Conservation (phyloP, 805 yeast genomes). For the Yamadazyma akitaensis region DNA sequence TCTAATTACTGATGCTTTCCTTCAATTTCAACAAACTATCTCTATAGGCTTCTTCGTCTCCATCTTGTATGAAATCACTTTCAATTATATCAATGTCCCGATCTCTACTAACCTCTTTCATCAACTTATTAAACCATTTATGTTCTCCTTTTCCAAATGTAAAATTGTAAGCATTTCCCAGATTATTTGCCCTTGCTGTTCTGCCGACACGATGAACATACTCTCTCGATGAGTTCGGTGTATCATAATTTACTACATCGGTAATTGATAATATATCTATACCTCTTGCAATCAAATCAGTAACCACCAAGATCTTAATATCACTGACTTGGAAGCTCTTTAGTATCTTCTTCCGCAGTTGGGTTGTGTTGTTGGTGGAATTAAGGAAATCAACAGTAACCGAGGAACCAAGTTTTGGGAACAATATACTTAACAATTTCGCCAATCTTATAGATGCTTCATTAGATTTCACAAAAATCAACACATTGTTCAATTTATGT, state of each 20-base stretch:
- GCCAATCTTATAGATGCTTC: constrained; percentile 84
- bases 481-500: constrained; percentile 38
- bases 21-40: constrained; percentile 1
- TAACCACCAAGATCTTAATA: constrained; percentile 60
- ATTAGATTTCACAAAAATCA: constrained; percentile 72
- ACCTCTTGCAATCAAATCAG: constrained; percentile 96
- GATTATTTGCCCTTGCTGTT: constrained; percentile 87
- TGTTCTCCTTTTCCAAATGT: constrained; percentile 77
- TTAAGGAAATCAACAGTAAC: constrained; percentile 46
- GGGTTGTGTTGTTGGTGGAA: constrained; percentile 51
- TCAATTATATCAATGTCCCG: constrained; percentile 19
- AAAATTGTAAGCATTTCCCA: constrained; percentile 72
- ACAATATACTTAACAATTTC: constrained; percentile 50
- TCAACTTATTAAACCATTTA: constrained; percentile 54
- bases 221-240: constrained; percentile 85
- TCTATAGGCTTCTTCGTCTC: constrained; percentile 21
- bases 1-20: constrained; percentile 1
- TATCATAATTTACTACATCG: constrained; percentile 83
- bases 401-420: constrained; percentile 17
- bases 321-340: constrained; percentile 55
- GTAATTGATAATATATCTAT: constrained; percentile 70
- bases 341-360: constrained; percentile 52
- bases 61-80: constrained; percentile 18
- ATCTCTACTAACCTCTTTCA: constrained; percentile 47
- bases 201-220: constrained; percentile 96